A percentile compares a stretch with the other conserved stretches of the same genome.
Evolutionary conservation across 352 stramenopile species (phyloP).

Genomic region (Globisporangium apiculatum): DNA sequence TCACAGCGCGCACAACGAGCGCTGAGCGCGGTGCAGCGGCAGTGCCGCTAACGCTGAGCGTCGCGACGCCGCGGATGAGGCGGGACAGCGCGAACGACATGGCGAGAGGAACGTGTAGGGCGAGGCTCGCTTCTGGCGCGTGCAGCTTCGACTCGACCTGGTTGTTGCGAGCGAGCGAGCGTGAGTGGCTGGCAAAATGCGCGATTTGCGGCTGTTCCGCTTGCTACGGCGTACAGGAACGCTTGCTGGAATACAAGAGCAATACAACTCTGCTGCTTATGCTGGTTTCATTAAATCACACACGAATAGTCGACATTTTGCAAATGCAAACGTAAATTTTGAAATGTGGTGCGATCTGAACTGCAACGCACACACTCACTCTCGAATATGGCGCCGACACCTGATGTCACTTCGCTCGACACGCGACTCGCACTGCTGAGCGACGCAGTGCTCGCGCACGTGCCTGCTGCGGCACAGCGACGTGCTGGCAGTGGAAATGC

Average conservation of each 20-base stretch:
- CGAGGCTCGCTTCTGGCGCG: background rate
- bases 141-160: background rate
- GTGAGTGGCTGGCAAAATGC: background rate
- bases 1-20: constrained; percentile 24
- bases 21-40: constrained; percentile 24
- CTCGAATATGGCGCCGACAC: too few relatives aligned
- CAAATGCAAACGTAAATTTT: too few relatives aligned
- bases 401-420: background rate
- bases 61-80: constrained; percentile 46
- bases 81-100: constrained; percentile 43
- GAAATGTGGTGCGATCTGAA: too few relatives aligned
- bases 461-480: background rate
- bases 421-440: background rate
- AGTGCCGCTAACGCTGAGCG: constrained; percentile 29
- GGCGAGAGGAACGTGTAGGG: background rate
- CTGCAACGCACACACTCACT: too few relatives aligned
- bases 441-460: constrained; percentile 4
- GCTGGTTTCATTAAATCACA: too few relatives aligned
- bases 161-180: background rate
- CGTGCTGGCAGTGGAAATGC: background rate
- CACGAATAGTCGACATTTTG: too few relatives aligned
- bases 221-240: too few relatives aligned
- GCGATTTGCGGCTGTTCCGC: background rate
- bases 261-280: too few relatives aligned
- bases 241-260: too few relatives aligned